These are phyloP conservation scores for Epichloe hybrida DNA, from an alignment of 2,329 filamentous ascomycete species.

Conservation along the genomic window DNA sequence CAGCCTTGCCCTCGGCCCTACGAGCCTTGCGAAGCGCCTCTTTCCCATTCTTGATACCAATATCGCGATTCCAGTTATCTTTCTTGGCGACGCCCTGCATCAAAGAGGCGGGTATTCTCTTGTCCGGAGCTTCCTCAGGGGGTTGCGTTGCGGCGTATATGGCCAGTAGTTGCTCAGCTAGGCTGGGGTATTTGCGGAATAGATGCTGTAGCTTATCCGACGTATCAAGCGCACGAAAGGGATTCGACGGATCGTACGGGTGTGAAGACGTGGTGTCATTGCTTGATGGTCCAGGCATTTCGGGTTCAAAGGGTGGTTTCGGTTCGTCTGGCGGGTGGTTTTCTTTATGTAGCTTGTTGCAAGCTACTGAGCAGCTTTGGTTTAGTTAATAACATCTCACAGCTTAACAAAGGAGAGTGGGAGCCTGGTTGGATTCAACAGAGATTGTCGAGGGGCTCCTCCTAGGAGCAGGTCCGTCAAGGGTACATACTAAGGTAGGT, in stretches of 20 bases:
- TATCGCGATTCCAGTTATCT: slow-evolving; percentile 42
- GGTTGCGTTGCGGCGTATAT: slow-evolving; percentile 38
- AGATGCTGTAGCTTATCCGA: slow-evolving; percentile 35
- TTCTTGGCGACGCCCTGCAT: slow-evolving; percentile 22
- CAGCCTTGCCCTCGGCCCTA: slow-evolving; percentile 36
- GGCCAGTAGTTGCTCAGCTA: slow-evolving; percentile 31
- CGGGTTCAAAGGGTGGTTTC: slow-evolving; percentile 10
- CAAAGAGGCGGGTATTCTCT: slow-evolving; percentile 19
- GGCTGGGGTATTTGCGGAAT: slow-evolving; percentile 38
- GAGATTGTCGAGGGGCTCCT: too few species aligned
- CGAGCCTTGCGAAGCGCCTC: slow-evolving; percentile 38
- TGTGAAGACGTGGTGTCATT: not conserved
- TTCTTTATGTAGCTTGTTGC: slow-evolving; percentile 38
- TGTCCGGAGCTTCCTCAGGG: slow-evolving; percentile 21
- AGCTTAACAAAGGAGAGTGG: too few species aligned
- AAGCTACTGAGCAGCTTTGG: slow-evolving; percentile 45
- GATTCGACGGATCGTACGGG: slow-evolving; percentile 22
- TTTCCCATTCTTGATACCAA: slow-evolving; percentile 42
- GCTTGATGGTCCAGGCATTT: slow-evolving; percentile 2
- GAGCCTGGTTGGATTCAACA: too few species aligned
- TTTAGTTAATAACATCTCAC: not conserved
- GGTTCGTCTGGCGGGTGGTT: slow-evolving; percentile 31
- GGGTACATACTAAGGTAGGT: slow-evolving; percentile 41
- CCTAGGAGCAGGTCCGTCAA: not conserved
- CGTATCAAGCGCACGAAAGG: slow-evolving; percentile 37